Conservation (phyloP, 2,329 filamentous ascomycete genomes). For the Leptoxyphium fumago region DNA sequence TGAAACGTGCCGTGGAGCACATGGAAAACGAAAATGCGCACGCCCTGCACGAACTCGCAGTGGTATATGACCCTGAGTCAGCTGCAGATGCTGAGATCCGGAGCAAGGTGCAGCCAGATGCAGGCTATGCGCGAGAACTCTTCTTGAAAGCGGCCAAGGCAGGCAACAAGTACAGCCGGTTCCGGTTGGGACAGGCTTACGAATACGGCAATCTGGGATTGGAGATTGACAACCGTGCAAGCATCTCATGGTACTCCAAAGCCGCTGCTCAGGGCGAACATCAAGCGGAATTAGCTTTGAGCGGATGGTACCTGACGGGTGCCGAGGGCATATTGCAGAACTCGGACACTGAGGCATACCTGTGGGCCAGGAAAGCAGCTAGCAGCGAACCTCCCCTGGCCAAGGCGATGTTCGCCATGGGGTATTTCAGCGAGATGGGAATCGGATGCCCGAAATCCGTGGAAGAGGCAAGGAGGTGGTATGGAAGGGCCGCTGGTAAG, state of each 20-base stretch:
- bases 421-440: conserved; percentile 90
- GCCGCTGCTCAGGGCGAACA: conserved; percentile 90
- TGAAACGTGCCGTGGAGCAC: conserved; percentile 80
- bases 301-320: conserved; percentile 68
- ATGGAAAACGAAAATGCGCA: conserved; percentile 87
- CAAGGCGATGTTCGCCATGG: conserved; percentile 97
- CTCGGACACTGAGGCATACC: conserved; percentile 88
- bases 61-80: conserved; percentile 46
- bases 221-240: conserved; percentile 65
- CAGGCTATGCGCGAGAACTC: conserved; percentile 63
- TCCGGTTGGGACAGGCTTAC: conserved; percentile 70
- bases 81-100: conserved; percentile 38
- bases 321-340: conserved; percentile 76
- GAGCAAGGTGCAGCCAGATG: conserved; percentile 65
- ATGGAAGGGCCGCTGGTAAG: conserved; percentile 91
- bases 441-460: conserved; percentile 76
- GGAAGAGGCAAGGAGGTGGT: conserved; percentile 96
- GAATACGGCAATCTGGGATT: conserved; percentile 81
- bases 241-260: conserved; percentile 86
- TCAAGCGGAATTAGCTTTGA: conserved; percentile 56
- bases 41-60: conserved; percentile 72
- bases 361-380: conserved; percentile 92
- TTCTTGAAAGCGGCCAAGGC: conserved; percentile 76
- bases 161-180: conserved; percentile 92
- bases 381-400: conserved; percentile 58